phyloP scores from a whole-genome alignment of 176 grass and related monocot genomes.

The Puccinellia tenuiflora region DNA sequence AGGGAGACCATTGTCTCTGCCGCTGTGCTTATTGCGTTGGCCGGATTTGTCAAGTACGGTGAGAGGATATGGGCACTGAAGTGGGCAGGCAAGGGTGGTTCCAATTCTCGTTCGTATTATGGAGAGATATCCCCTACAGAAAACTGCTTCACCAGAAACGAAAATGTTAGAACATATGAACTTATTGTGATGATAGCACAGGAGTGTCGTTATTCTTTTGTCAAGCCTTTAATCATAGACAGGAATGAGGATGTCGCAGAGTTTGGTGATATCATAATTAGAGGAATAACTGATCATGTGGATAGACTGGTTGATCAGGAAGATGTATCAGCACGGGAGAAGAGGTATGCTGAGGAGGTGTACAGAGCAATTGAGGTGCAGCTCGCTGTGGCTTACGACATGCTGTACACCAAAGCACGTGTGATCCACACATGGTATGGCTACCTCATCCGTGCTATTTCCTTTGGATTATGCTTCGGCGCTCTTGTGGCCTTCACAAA shows the following conservation, averaged over 20 bases:
- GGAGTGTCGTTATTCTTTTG: accelerated
- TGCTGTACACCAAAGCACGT: neutral
- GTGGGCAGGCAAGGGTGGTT: neutral
- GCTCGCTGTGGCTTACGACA: neutral
- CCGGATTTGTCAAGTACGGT: neutral
- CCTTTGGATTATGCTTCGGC: neutral
- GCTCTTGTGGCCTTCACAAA: neutral
- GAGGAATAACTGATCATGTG: neutral
- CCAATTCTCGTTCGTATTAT: too few species aligned
- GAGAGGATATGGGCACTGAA: neutral
- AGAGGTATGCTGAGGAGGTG: neutral
- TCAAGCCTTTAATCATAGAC: neutral
- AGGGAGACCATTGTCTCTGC: neutral
- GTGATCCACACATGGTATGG: neutral
- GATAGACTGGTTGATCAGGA: neutral
- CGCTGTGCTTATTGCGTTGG: neutral
- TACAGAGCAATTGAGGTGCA: neutral
- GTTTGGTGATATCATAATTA: too few species aligned
- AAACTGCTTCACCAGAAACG: neutral
- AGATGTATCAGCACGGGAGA: neutral
- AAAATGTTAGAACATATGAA: neutral
- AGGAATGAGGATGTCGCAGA: too few species aligned
- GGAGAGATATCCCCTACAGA: too few species aligned
- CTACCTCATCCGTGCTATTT: neutral
- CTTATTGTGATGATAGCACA: neutral